Conservation (phyloP, 2,329 filamentous ascomycete species). For the Leptographium procerum region DNA sequence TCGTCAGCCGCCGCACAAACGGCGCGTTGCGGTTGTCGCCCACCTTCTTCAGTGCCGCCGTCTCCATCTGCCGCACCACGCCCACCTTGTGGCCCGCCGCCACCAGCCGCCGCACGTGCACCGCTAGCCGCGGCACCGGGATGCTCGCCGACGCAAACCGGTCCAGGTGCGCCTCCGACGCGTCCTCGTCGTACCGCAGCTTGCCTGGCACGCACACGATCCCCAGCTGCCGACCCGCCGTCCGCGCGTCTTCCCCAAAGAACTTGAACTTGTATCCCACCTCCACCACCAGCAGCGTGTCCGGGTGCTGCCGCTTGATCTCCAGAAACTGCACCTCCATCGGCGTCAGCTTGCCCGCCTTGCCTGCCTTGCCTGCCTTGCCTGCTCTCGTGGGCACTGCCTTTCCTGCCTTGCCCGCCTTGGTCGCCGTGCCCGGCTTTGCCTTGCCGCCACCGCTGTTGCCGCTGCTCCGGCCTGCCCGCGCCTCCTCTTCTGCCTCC, state of each 20-base stretch:
- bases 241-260: slow-evolving; percentile 87
- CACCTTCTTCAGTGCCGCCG: slow-evolving; percentile 86
- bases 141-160: slow-evolving; percentile 94
- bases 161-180: slow-evolving; percentile 83
- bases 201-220: slow-evolving; percentile 97
- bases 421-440: slow-evolving; percentile 59
- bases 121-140: slow-evolving; percentile 78
- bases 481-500: slow-evolving; percentile 53
- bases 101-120: slow-evolving; percentile 89
- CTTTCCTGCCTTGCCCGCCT: too few species aligned
- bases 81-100: slow-evolving; percentile 92
- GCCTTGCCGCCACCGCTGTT: slow-evolving; percentile 33
- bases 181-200: slow-evolving; percentile 84
- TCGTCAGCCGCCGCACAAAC: slow-evolving; percentile 86
- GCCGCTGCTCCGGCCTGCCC: not conserved
- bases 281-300: slow-evolving; percentile 83
- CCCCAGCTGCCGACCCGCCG: slow-evolving; percentile 78
- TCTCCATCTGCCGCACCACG: slow-evolving; percentile 88
- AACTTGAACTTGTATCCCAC: slow-evolving; percentile 98
- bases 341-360: slow-evolving; percentile 82
- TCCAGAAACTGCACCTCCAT: slow-evolving; percentile 90
- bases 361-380: too few species aligned
- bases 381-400: too few species aligned
- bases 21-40: slow-evolving; percentile 90
- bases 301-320: slow-evolving; percentile 83